phyloP scores from a whole-genome alignment of 257 asterid genomes.

The Solanum ossicruentum region DNA sequence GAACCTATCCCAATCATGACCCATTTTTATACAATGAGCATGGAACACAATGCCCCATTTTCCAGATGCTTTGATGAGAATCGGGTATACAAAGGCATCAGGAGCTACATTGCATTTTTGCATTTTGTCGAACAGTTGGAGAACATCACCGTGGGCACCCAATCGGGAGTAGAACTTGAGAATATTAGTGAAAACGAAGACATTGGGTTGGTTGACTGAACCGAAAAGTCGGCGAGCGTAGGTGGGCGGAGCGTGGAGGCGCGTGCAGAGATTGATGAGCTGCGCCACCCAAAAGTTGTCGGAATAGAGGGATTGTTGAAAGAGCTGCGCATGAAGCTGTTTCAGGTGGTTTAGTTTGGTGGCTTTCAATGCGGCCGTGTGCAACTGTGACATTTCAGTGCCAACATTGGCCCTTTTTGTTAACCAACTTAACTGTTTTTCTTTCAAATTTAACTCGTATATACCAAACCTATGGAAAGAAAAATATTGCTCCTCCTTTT shows the following conservation, averaged over 20 bases:
- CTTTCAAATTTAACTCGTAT: not conserved
- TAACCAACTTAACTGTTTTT: not conserved
- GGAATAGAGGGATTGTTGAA: slow-evolving; percentile 30
- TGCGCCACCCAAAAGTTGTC: slow-evolving; percentile 32
- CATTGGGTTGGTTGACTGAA: slow-evolving; percentile 26
- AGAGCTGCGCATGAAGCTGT: slow-evolving; percentile 45
- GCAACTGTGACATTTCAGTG: slow-evolving; percentile 13
- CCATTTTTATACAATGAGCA: slow-evolving; percentile 36
- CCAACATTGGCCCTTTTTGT: not conserved
- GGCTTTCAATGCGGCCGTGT: slow-evolving; percentile 7
- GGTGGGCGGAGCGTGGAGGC: slow-evolving; percentile 41
- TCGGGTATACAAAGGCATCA: slow-evolving; percentile 41
- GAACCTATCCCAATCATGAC: slow-evolving; percentile 29
- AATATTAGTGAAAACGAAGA: slow-evolving; percentile 38
- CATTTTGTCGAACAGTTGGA: slow-evolving; percentile 31
- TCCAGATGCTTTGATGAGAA: slow-evolving; percentile 42
- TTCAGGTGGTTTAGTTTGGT: slow-evolving; percentile 20
- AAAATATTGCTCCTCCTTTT: no score
- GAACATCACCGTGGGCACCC: slow-evolving; percentile 20
- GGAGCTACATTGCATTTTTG: slow-evolving; percentile 23
- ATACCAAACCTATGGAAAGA: not conserved
- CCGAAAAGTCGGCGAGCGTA: slow-evolving; percentile 25
- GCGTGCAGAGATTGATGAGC: slow-evolving; percentile 39
- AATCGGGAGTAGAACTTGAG: slow-evolving; percentile 25
- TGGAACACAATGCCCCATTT: slow-evolving; percentile 38